A percentile compares a stretch with the other conserved stretches of the same genome.
phyloP scores from a whole-genome alignment of 2,329 filamentous ascomycete genomes.

The Dactylellina leptospora region DNA sequence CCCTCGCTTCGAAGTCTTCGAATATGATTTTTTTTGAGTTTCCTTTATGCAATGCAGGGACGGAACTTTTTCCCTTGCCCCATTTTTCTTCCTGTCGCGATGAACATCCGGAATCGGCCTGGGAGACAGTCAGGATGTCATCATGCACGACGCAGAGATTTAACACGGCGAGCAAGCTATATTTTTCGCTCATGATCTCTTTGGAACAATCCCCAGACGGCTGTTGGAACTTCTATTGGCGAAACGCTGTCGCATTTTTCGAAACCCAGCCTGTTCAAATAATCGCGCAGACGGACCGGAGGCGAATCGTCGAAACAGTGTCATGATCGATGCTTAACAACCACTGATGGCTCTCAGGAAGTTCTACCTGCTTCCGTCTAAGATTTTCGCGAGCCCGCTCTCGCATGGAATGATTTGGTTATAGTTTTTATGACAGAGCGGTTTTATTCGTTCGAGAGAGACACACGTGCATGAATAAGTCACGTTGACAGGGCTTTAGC shows the following conservation, averaged over 20 bases:
- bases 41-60: constrained; percentile 47
- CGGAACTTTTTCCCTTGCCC: constrained; percentile 20
- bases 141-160: constrained; percentile 23
- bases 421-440: not conserved
- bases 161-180: constrained; percentile 6
- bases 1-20: constrained; percentile 42
- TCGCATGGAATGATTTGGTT: constrained; percentile 50
- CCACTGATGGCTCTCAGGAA: not conserved
- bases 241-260: constrained; percentile 20
- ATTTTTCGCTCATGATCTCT: not conserved
- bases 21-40: constrained; percentile 27
- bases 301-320: constrained; percentile 14
- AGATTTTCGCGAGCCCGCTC: constrained; percentile 35
- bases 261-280: constrained; percentile 7
- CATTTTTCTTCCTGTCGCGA: constrained; percentile 23
- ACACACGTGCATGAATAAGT: constrained; percentile 45
- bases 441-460: constrained; percentile 33
- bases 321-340: constrained; percentile 37
- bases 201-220: constrained; percentile 5
- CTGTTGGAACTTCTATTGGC: constrained; percentile 23
- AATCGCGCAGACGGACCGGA: constrained; percentile 14
- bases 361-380: constrained; percentile 20
- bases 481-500: constrained; percentile 38
- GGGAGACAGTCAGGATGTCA: constrained; percentile 32
- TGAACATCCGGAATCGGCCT: constrained; percentile 51